Base-by-base conservation (phyloP, 139 green algal genomes). In the Chlamydomonas incerta region DNA sequence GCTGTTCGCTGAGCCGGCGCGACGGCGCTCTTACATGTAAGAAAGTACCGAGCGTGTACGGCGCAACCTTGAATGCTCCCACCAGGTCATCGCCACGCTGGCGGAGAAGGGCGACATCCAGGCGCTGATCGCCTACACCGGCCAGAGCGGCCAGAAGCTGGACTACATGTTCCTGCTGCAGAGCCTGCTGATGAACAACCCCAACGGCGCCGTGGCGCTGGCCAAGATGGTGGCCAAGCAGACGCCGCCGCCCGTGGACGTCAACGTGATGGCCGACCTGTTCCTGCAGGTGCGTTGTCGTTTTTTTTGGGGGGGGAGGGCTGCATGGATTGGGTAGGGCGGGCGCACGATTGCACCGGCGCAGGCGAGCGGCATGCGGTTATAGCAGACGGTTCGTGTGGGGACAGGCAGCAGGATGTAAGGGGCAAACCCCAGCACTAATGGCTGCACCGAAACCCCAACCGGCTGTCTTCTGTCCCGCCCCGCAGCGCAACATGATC, bases 91-190 rank as follows among this genome's bases (percentile, higher is more conserved):
- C 46, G 90, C 93, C 18, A 90, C 93, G 6, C 92, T 99, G 55
- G 97, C 98, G 2, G 96, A 98, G 90, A 97, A 98, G 90, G 96
- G 96, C 29, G 97, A 99, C 91, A 98, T 99, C 88, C 94, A 97
- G 24, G 94, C 96, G 87, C 94, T 99, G 71, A 85, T 93, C 72
- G 89, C 85, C 37, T 97, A 96, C 90, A 96, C 91, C 28, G 90
- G 88, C n/a, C 83, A 91, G 86, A 94, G 92, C 31, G 97, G 96
- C 62, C 94, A 96, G 87, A 95, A 92, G 80, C 96, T 98, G 5
- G 96, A 99, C 93, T 99, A 99, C 94, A 88, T 99, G 86, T 97
- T 95, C 93, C 94, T 99, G 87, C 88, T 99, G 92, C 94, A 98
- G 92, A 95, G 91, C 80, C 87, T 99, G 86, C 95, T 98, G 88